These are phyloP conservation scores for Ceratocystiopsis minuta DNA, from an alignment of 2,329 filamentous ascomycete species.

Conservation along the genomic window DNA sequence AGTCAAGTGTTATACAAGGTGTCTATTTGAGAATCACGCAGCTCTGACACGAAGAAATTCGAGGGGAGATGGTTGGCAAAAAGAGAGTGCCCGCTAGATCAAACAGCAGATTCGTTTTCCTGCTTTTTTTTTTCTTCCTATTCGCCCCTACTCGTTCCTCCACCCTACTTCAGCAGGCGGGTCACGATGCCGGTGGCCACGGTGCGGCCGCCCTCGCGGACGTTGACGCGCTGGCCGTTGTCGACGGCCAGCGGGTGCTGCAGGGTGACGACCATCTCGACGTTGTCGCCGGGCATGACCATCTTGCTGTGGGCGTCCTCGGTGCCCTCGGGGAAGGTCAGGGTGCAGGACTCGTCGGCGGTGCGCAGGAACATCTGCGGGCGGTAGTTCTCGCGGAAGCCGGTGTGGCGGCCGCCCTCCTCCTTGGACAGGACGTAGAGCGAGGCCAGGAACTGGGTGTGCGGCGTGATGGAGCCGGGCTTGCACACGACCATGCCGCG, in stretches of 20 bases:
- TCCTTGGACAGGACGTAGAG: conserved; percentile 97
- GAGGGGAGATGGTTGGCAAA: too few relatives aligned
- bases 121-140: background rate
- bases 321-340: conserved; percentile 74
- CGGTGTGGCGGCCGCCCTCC: conserved; percentile 91
- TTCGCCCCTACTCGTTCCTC: background rate
- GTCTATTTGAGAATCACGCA: too few relatives aligned
- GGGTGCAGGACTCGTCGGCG: conserved; percentile 59
- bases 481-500: conserved; percentile 88
- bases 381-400: conserved; percentile 90
- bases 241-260: conserved; percentile 77
- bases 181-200: conserved; percentile 73
- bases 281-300: conserved; percentile 97
- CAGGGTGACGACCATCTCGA: conserved; percentile 86
- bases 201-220: conserved; percentile 87
- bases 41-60: too few relatives aligned
- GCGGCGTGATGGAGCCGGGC: conserved; percentile 68
- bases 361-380: conserved; percentile 94
- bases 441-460: conserved; percentile 83
- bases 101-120: background rate
- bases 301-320: conserved; percentile 57
- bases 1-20: too few relatives aligned
- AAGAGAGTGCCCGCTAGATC: background rate
- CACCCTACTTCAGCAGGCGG: conserved; percentile 41
- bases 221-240: conserved; percentile 88